phyloP scores from a whole-genome alignment of 345 rosid genomes.

The Salix arbutifolia region DNA sequence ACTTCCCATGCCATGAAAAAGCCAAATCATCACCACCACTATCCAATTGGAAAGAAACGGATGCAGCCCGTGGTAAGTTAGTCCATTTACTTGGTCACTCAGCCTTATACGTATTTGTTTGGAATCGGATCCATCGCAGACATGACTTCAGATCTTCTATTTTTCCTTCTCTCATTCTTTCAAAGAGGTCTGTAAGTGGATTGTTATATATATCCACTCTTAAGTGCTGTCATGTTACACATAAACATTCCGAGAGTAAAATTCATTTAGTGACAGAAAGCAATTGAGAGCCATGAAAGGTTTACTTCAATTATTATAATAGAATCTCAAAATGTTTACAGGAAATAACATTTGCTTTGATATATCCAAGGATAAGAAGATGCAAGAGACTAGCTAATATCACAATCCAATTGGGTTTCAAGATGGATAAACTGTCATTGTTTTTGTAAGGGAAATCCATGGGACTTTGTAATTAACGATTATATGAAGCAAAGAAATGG shows the following conservation, averaged over 20 bases:
- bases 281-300: neutral
- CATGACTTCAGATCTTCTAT: neutral
- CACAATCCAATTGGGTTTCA: neutral
- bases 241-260: no score
- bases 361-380: neutral
- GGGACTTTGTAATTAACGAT: neutral
- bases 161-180: no score
- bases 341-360: neutral
- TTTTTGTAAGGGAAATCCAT: neutral
- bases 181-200: neutral
- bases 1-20: constrained; percentile 71
- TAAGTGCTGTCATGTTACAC: neutral
- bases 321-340: neutral
- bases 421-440: neutral
- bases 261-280: neutral
- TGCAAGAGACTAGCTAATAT: neutral
- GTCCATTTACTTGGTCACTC: neutral
- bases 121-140: neutral
- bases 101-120: neutral
- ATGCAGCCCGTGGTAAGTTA: constrained; percentile 81
- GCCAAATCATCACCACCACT: constrained; percentile 54
- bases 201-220: neutral
- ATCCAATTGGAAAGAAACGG: constrained; percentile 79
- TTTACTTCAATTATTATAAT: neutral
- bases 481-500: neutral